phyloP scores from a whole-genome alignment of 345 rosid genomes.

The Pugionium dolabratum region DNA sequence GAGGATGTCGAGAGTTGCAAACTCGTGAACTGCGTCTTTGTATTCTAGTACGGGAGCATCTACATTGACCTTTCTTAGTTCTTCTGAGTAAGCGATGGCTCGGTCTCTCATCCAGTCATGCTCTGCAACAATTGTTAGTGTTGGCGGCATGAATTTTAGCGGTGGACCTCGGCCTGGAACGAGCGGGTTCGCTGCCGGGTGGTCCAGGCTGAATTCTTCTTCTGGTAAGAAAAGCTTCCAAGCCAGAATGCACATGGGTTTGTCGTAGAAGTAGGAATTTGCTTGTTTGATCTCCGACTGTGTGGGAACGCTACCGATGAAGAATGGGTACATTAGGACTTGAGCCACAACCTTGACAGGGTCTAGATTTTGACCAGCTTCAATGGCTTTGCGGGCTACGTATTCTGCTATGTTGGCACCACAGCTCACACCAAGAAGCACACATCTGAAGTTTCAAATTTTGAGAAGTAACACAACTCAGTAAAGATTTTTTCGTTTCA shows the following conservation, averaged over 20 bases:
- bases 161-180: slow-evolving; percentile 72
- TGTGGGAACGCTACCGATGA: slow-evolving; percentile 76
- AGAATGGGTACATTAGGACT: slow-evolving; percentile 88
- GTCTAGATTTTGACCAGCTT: slow-evolving; percentile 63
- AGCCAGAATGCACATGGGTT: slow-evolving; percentile 70
- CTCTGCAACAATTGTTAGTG: slow-evolving; percentile 89
- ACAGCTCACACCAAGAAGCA: slow-evolving; percentile 90
- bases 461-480: slow-evolving; percentile 37
- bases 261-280: slow-evolving; percentile 88
- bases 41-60: slow-evolving; percentile 91
- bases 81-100: slow-evolving; percentile 93
- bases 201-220: slow-evolving; percentile 76
- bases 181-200: slow-evolving; percentile 86
- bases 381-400: slow-evolving; percentile 75
- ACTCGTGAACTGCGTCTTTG: slow-evolving; percentile 92
- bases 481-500: slow-evolving; percentile 28
- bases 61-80: slow-evolving; percentile 78
- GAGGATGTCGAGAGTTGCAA: slow-evolving; percentile 94
- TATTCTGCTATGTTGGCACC: slow-evolving; percentile 87
- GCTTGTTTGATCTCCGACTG: slow-evolving; percentile 84
- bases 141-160: slow-evolving; percentile 88
- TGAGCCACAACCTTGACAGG: slow-evolving; percentile 97
- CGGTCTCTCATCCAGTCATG: slow-evolving; percentile 98
- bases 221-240: slow-evolving; percentile 88
- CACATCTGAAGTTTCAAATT: slow-evolving; percentile 54